Evolutionary conservation across 2,329 filamentous ascomycete genomes (phyloP), one percentile per base, ranked within the genome.

Genomic region (Diatrype stigma): DNA sequence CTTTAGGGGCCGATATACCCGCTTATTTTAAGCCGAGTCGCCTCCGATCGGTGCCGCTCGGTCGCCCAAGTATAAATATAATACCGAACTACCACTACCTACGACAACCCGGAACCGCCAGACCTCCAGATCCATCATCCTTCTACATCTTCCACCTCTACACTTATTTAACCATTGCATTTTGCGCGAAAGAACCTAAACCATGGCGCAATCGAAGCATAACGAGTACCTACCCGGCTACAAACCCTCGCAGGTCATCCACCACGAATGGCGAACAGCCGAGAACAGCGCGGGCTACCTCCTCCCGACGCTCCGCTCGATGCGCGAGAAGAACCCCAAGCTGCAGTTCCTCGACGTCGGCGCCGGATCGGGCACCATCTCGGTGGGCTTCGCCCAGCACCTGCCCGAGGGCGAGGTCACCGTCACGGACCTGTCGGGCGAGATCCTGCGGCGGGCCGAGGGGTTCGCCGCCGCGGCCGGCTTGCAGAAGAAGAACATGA

Each of bases 281-380:
- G 37, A 54, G 12, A 55, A 60, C 50, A 58, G 55, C 16, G 55
- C 56, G 10, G 55, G 53, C 22, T 60, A 58, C 53, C 63, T 74
- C 2, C 57, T 73, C 2, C 66, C 66, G 10, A 63, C 69, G 47
- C 59, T 75, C 11, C n/a, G 16, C 12, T 22, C 21, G 5, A 12
- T 44, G 40, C 40, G 21, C 21, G 22, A 28, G 22, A n/a, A 44
- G 22, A 57, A 63, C 40, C 67, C 69, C 12, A 57, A 57, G 46
- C 66, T 66, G 61, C 61, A 55, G 44, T 66, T 75, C 54, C 66
- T 74, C 6, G 72, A 75, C 51, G 59, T 75, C 12, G 73, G 72
- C 34, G 74, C 71, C 51, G 72, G 73, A 1, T 71, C 72, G 0
- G 73, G 71, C 37, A 70, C 67, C 17, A 74, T 75, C 54, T 74